Base-by-base conservation (phyloP, 345 rosid species). In the Brassica rapa region DNA sequence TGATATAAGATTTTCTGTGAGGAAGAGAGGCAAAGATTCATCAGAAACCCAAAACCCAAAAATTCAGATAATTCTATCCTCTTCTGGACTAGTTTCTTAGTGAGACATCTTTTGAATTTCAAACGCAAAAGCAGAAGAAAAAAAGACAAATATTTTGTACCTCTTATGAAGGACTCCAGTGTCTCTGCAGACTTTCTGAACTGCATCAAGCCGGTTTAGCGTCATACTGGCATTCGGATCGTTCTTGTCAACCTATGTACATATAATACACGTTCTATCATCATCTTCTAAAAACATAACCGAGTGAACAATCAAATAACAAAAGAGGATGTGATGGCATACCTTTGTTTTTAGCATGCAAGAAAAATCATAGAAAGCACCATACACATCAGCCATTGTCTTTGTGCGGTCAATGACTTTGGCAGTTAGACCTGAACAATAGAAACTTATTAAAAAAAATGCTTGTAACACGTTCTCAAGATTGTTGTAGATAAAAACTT, bases 381-480 rank as follows among this genome's bases (percentile, higher is more conserved):
- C 91, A 83, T 95, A 95, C 72, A 95, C 97, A 84, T 95, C 97
- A 25, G 89, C 84, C 97, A 95, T 89, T 59, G 88, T 82, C 56
- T 84, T 93, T 11, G 99, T 93, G 68, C 84, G 90, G 74, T 93
- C 87, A 33, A 93, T 85, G 61, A 95, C 80, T 89, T 87, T 91
- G 33, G 99, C 99, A 55, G 97, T 91, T 21, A 95, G 93, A 83
- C 99, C 99, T 95, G 77, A 56, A 30, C 27, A 68, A 64, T 4
- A 64, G 15, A 35, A 49, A 59, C 15, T 21, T 49, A 5, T 59
- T 35, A 0, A n/a, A 49, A 11, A 16, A 3, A 23, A 16, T 56
- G 67, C 59, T 51, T 14, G 43, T 51, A n/a, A 68, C 49, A 14
- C 66, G 2, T 27, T 68, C 66, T 74, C 75, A 74, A 69, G 60